phyloP scores from a whole-genome alignment of 148 eudicot genomes.

The Cornus kousa region DNA sequence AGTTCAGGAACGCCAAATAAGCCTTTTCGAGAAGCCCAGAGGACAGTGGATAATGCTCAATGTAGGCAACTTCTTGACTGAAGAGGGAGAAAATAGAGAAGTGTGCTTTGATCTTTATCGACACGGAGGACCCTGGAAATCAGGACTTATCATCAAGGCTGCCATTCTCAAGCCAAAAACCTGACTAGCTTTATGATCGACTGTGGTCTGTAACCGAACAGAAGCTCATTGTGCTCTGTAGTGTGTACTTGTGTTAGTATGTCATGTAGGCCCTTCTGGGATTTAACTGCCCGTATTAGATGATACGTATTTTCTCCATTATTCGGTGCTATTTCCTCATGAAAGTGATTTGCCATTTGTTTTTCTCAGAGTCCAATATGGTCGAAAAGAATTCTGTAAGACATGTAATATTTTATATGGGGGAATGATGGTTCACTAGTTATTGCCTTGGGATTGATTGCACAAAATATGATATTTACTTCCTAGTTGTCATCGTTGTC shows the following conservation, averaged over 20 bases:
- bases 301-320: neutral
- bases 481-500: too few species aligned
- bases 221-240: neutral
- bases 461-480: too few species aligned
- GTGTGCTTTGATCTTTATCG: constrained; percentile 27
- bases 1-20: constrained; percentile 21
- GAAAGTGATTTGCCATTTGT: too few species aligned
- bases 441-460: too few species aligned
- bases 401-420: too few species aligned
- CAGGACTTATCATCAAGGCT: constrained; percentile 27
- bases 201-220: neutral
- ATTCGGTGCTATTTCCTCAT: neutral
- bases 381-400: too few species aligned
- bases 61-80: constrained; percentile 20
- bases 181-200: neutral
- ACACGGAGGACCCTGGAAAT: constrained; percentile 34
- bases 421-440: too few species aligned
- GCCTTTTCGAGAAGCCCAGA: constrained; percentile 23
- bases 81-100: constrained; percentile 16
- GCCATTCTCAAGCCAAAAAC: constrained; percentile 25
- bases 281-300: neutral
- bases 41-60: constrained; percentile 32
- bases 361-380: too few species aligned
- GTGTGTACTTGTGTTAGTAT: neutral
- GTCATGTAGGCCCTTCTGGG: too few species aligned